Evolutionary conservation across 805 yeast genomes (phyloP), one percentile per base, ranked within the genome.

Genomic region (Nakazawaea anatomiae): DNA sequence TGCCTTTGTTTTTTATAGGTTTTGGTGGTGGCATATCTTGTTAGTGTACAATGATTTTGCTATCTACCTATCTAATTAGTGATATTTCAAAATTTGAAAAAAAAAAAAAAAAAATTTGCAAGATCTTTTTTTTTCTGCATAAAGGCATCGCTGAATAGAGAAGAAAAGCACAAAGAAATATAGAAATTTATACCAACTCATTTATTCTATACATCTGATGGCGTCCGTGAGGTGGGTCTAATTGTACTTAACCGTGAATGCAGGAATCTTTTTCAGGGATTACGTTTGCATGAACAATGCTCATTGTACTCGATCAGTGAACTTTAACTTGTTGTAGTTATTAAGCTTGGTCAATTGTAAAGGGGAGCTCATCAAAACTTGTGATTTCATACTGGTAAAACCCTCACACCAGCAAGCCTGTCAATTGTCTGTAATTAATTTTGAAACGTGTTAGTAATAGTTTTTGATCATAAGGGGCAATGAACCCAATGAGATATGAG

Each of bases 361-460:
- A 18, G 25, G 25, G 25, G 25, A 18, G 25, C 25, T 18, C 25
- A 18, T 18, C 25, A 18, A 18, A 18, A 18, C 25, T 18, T 11
- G 25, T n/a, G 5, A 29, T 6, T 28, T 63, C 64, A 85, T 18
- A 85, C 82, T 0, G 91, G 91, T 39, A 85, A 69, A 2, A 85
- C 80, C 51, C 83, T 73, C 12, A 83, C 81, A 39, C 88, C 89
- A 1, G 89, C 88, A 12, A 83, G 55, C 57, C 74, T 71, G 62
- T 82, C 89, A 42, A 81, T 64, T 29, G 69, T 60, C 69, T 65
- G 31, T 18, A 44, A 10, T 38, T 4, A 3, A 9, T 32, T 8
- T 38, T 6, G 11, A 1, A 38, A 18, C 25, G 25, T 18, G 40
- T 38, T 38, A 38, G 40, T 38, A 38, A 38, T 38, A 11, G 40